phyloP scores from a whole-genome alignment of 257 asterid genomes.

The Salvia miltiorrhiza region DNA sequence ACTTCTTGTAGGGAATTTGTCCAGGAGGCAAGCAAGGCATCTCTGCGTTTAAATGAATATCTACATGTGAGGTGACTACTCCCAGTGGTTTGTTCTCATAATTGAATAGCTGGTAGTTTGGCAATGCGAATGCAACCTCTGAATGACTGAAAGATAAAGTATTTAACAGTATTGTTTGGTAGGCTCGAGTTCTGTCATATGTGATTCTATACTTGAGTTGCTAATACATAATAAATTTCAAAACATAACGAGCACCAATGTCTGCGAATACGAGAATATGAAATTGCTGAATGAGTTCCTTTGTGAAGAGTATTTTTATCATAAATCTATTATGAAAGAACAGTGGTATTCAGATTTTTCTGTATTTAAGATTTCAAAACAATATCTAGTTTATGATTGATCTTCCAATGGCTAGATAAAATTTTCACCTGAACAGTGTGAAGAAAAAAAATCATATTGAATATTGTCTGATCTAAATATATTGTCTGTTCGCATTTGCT shows the following conservation, averaged over 20 bases:
- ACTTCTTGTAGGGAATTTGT: constrained; percentile 60
- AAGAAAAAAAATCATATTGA: background rate
- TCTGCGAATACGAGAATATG: background rate
- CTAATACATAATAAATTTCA: background rate
- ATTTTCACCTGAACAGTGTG: constrained; percentile 1
- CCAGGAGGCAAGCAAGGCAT: constrained; percentile 85
- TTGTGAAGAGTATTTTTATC: background rate
- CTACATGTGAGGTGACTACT: constrained; percentile 86
- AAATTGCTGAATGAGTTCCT: background rate
- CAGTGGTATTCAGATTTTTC: background rate
- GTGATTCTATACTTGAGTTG: background rate
- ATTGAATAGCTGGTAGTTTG: background rate
- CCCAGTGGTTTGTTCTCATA: constrained; percentile 27
- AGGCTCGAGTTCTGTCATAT: background rate
- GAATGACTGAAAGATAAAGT: background rate
- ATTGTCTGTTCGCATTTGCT: background rate
- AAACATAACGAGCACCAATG: background rate
- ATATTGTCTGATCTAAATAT: background rate
- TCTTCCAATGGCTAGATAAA: background rate
- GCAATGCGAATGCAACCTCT: background rate
- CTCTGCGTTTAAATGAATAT: constrained; percentile 72
- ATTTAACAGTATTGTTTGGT: background rate
- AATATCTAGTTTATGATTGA: background rate
- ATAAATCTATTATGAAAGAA: background rate
- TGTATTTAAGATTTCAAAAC: background rate